phyloP scores from a whole-genome alignment of 805 yeast species.

The Lachancea mirantina region DNA sequence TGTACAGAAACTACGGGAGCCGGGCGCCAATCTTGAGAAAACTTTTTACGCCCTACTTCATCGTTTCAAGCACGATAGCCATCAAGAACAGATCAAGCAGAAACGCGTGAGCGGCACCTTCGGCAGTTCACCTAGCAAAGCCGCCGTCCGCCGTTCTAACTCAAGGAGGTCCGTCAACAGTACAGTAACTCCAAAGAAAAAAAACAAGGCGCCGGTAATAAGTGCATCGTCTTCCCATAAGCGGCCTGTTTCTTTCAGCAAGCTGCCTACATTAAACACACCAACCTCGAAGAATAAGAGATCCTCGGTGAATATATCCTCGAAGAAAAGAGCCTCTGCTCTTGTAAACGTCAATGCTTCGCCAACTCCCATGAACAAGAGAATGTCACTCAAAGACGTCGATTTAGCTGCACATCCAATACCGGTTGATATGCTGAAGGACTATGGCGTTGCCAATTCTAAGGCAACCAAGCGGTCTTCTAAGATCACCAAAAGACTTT shows the following conservation, averaged over 20 bases:
- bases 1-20: conserved; percentile 43
- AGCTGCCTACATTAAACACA: conserved; percentile 20
- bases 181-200: conserved; percentile 26
- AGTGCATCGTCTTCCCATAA: conserved; percentile 44
- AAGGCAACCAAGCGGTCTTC: conserved; percentile 16
- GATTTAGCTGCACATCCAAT: conserved; percentile 23
- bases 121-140: conserved; percentile 22
- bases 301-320: conserved; percentile 21
- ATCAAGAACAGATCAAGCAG: conserved; percentile 27
- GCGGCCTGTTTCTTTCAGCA: conserved; percentile 42
- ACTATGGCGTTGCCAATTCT: conserved; percentile 10
- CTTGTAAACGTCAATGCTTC: conserved; percentile 18
- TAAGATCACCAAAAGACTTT: conserved; percentile 31
- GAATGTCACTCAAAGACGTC: conserved; percentile 19
- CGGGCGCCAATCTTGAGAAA: conserved; percentile 65
- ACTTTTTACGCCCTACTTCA: conserved; percentile 68
- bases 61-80: conserved; percentile 59
- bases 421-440: conserved; percentile 20
- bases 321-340: conserved; percentile 23
- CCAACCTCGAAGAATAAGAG: conserved; percentile 18
- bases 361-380: conserved; percentile 28
- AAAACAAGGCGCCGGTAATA: conserved; percentile 37
- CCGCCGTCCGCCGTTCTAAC: conserved; percentile 4
- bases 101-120: conserved; percentile 36
- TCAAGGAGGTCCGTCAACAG: conserved; percentile 7